These are phyloP conservation scores for Adenanthera pavonina DNA, from an alignment of 306 rosid genomes.

Conservation along the genomic window DNA sequence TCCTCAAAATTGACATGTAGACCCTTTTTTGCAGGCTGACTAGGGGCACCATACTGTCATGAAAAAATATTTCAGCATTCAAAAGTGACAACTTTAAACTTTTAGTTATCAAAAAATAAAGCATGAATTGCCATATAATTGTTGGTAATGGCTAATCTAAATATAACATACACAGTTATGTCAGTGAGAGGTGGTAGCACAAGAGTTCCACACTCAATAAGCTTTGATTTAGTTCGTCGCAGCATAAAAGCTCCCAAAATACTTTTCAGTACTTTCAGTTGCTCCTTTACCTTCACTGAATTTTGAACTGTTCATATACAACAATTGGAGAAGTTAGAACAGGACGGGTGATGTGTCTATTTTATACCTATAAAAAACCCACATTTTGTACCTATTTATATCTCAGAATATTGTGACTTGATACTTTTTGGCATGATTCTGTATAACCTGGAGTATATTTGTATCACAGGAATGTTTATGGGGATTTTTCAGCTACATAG, in stretches of 20 bases:
- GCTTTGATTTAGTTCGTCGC: slow-evolving; percentile 87
- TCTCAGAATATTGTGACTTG: no score
- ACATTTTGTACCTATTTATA: no score
- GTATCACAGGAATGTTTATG: no score
- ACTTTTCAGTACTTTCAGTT: slow-evolving; percentile 62
- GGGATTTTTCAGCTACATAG: no score
- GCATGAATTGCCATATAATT: slow-evolving; percentile 10
- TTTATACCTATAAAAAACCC: no score
- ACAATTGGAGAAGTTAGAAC: slow-evolving; percentile 37
- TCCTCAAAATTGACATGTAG: slow-evolving; percentile 84
- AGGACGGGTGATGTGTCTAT: not conserved
- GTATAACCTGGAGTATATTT: no score
- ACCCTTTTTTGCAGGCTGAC: slow-evolving; percentile 83
- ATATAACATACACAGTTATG: slow-evolving; percentile 71
- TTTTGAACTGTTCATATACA: slow-evolving; percentile 58
- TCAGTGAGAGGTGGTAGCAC: slow-evolving; percentile 86
- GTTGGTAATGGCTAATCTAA: slow-evolving; percentile 14
- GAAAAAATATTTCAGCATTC: slow-evolving; percentile 40
- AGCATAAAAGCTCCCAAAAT: slow-evolving; percentile 84
- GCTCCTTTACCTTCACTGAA: slow-evolving; percentile 54
- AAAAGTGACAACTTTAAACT: slow-evolving; percentile 23
- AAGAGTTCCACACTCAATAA: slow-evolving; percentile 75
- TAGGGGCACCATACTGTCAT: slow-evolving; percentile 75
- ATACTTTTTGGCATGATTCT: no score
- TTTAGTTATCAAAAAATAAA: slow-evolving; percentile 7